Conservation (phyloP, 2,329 filamentous ascomycete genomes). For the Myriosclerotinia scirpicola region DNA sequence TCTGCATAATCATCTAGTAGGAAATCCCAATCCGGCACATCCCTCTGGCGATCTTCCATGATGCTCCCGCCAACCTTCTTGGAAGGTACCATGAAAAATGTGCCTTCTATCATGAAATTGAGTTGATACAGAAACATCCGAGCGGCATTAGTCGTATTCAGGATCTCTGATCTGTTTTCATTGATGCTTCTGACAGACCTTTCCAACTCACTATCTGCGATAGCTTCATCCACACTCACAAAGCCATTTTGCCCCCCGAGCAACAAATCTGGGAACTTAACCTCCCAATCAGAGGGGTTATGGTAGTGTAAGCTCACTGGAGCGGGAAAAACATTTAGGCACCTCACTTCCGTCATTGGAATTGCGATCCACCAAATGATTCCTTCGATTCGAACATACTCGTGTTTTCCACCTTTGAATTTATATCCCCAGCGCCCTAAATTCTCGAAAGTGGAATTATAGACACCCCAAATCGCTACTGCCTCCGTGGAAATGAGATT, state of each 20-base stretch:
- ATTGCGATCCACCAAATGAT: not conserved
- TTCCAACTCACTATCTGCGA: not conserved
- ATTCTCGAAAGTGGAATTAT: not conserved
- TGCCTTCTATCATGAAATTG: not conserved
- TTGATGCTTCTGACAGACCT: not conserved
- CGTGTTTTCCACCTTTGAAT: not conserved
- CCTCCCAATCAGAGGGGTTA: no score
- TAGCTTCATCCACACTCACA: not conserved
- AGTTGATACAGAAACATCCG: not conserved
- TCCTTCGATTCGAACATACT: not conserved
- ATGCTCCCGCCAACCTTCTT: not conserved
- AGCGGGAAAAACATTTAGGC: not conserved
- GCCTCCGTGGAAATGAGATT: not conserved
- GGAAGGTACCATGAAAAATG: not conserved
- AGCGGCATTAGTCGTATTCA: not conserved
- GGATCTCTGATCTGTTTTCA: not conserved
- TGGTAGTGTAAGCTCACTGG: no score
- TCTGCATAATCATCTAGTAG: not conserved
- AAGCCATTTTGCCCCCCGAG: not conserved
- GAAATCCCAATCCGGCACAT: not conserved
- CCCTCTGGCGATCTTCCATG: rapidly evolving
- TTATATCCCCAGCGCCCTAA: not conserved
- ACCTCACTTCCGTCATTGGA: rapidly evolving
- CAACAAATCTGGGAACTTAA: not conserved
- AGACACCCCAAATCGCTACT: not conserved